Base-by-base conservation (phyloP, 129 eudicot genomes). In the Tagetes patula region DNA sequence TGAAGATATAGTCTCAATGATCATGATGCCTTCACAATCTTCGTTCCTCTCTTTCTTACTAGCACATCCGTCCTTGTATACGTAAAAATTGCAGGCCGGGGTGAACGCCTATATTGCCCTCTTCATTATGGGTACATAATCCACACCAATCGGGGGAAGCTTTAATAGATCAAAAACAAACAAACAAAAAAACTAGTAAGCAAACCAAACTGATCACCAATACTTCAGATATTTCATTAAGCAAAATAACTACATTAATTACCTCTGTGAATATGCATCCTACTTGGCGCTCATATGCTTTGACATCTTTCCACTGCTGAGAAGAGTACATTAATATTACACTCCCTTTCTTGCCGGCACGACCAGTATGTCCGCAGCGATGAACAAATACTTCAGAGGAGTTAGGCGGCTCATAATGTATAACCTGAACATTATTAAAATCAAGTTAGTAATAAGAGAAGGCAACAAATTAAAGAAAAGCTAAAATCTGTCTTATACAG, bases 301-400 rank as follows among this genome's bases (percentile, higher is more conserved):
- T 83, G 20, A 88, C 87, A 50, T 83, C 92, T 79, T 96, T 87
- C 61, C 54, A 55, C 50, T 94, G 89, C 33, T 78, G 77, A 6
- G 83, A 63, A 5, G 98, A 80, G 80, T 94, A 56, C 64, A 94
- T 86, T 10, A 87, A 82, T 81, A 94, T 94, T 5, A 93, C 96
- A 20, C 43, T 87, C 70, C 98, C 98, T 80, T 90, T 89, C 84
- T 89, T 92, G 65, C 98, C 98, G 68, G 96, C 96, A 80, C 98
- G 98, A 10, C 98, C 98, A 6, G 98, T 90, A 6, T 96, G 87
- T 4, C 98, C 98, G 55, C 96, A 81, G 3, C 96, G 92, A 69
- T 94, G 98, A 61, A 94, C 98, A 80, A 94, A 94, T 5, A 79
- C 82, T 82, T 94, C 96, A 1, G 98, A 84, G 32, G 85, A 74